These are phyloP conservation scores for Pythium myriotylum DNA, from an alignment of 352 stramenopile species.

Conservation along the genomic window DNA sequence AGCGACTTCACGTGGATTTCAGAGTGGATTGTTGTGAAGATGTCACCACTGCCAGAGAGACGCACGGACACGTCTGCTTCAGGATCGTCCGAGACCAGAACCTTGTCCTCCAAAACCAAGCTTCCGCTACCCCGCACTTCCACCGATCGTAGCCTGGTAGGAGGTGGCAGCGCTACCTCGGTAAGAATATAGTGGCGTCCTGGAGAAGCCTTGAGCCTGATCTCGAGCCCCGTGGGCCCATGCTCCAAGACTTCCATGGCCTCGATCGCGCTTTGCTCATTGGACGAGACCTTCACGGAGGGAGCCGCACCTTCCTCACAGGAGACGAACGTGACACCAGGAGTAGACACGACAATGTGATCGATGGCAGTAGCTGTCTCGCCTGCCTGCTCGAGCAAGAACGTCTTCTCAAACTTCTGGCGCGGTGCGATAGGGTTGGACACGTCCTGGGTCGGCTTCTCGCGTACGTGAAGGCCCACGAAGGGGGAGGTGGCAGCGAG, in stretches of 20 bases:
- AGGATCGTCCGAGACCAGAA: slow-evolving; percentile 25
- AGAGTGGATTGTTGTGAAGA: slow-evolving; percentile 21
- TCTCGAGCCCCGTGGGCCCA: slow-evolving; percentile 20
- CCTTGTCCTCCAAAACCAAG: slow-evolving; percentile 33
- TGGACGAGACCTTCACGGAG: slow-evolving; percentile 30
- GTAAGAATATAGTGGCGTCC: slow-evolving; percentile 28
- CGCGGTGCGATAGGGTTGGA: slow-evolving; percentile 16
- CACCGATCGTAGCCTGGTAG: slow-evolving; percentile 19
- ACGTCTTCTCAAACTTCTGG: slow-evolving; percentile 20
- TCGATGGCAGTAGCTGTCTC: slow-evolving; percentile 6
- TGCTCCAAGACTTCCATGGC: slow-evolving; percentile 17
- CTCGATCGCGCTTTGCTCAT: slow-evolving; percentile 17
- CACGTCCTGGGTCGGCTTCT: slow-evolving; percentile 2
- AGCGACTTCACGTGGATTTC: slow-evolving; percentile 30
- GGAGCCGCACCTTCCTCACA: slow-evolving; percentile 23
- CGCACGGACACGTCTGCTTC: slow-evolving; percentile 21
- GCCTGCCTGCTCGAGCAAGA: slow-evolving; percentile 1
- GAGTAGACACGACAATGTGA: slow-evolving; percentile 23
- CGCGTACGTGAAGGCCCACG: slow-evolving; percentile 12
- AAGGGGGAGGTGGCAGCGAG: slow-evolving; percentile 19
- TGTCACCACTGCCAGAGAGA: slow-evolving; percentile 25
- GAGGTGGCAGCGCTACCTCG: slow-evolving; percentile 31
- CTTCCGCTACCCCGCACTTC: slow-evolving; percentile 7
- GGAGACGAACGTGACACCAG: slow-evolving; percentile 34
- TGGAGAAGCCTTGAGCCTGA: slow-evolving; percentile 8